phyloP scores from a whole-genome alignment of 2,329 filamentous ascomycete species.

The Verticillium klebahnii region DNA sequence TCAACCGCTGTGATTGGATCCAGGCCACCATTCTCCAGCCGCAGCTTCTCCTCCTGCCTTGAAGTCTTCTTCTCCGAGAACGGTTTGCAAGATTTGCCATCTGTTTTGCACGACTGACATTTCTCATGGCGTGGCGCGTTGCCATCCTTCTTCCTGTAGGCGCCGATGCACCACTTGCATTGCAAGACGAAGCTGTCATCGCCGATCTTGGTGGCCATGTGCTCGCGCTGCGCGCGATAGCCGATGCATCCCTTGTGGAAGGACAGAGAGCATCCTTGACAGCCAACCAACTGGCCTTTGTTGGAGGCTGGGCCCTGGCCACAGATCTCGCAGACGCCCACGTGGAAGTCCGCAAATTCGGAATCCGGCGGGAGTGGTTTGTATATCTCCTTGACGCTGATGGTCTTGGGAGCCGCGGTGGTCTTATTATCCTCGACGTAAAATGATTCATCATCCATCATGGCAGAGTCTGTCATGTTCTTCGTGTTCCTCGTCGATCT shows the following conservation, averaged over 20 bases:
- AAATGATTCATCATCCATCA: conserved; percentile 55
- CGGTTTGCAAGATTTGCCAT: conserved; percentile 66
- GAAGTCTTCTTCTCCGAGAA: conserved; percentile 71
- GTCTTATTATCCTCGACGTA: conserved; percentile 43
- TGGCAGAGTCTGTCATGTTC: conserved; percentile 46
- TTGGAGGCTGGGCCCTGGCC: conserved; percentile 43
- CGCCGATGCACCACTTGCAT: conserved; percentile 77
- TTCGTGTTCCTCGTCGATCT: conserved; percentile 38
- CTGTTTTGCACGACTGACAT: conserved; percentile 65
- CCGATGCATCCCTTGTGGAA: conserved; percentile 86
- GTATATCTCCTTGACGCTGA: conserved; percentile 72
- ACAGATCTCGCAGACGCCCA: conserved; percentile 69
- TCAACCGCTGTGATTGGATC: conserved; percentile 70
- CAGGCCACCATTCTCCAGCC: conserved; percentile 70
- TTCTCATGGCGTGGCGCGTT: conserved; percentile 64
- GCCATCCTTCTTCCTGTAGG: conserved; percentile 62
- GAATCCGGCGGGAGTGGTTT: conserved; percentile 54
- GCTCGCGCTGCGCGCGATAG: conserved; percentile 67
- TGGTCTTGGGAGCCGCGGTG: conserved; percentile 44
- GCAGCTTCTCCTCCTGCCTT: conserved; percentile 77
- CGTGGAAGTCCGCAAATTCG: conserved; percentile 67
- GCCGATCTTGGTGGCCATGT: conserved; percentile 81
- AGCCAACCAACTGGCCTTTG: conserved; percentile 73
- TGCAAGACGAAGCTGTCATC: conserved; percentile 79
- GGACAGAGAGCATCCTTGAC: conserved; percentile 82